These are phyloP conservation scores for Zygnema circumcarinatum DNA, from an alignment of 139 green algal species.

Conservation along the genomic window DNA sequence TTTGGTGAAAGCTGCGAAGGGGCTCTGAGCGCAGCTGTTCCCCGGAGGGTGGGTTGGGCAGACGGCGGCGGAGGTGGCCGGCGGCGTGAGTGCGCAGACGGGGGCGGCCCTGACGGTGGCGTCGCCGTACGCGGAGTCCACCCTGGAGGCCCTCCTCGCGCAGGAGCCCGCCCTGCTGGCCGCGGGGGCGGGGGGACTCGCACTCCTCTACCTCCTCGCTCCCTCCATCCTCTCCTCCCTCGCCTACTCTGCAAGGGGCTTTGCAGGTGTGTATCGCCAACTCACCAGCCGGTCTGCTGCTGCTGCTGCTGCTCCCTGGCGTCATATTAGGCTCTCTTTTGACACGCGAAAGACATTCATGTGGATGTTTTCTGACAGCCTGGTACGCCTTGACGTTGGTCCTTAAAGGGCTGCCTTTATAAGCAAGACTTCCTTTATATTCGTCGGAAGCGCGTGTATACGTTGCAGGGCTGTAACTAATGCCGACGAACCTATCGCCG, in stretches of 20 bases:
- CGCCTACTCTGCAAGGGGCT: constrained; percentile 24
- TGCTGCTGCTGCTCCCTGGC: too few species aligned
- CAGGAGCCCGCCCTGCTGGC: constrained; percentile 38
- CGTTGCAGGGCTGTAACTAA: too few species aligned
- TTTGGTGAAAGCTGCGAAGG: too few species aligned
- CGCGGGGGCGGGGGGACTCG: constrained; percentile 24
- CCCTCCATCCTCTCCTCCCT: constrained; percentile 19
- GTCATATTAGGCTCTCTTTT: neutral
- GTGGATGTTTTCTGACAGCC: neutral
- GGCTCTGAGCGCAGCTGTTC: too few species aligned
- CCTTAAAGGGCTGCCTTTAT: neutral
- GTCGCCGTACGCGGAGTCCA: constrained; percentile 36
- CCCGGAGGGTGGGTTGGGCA: too few species aligned
- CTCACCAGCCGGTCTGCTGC: too few species aligned
- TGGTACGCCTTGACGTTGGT: neutral
- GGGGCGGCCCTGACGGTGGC: constrained; percentile 12
- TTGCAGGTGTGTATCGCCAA: constrained; percentile 22
- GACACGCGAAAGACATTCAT: neutral
- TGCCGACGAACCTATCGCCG: too few species aligned
- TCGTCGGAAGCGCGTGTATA: neutral
- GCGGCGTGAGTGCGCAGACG: neutral
- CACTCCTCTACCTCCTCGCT: constrained; percentile 52
- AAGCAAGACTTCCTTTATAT: neutral
- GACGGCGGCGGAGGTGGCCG: constrained; percentile 23
- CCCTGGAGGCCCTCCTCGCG: constrained; percentile 29